Conservation (phyloP, 768 basidiomycete species). For the Chlorophyllum brunneum region DNA sequence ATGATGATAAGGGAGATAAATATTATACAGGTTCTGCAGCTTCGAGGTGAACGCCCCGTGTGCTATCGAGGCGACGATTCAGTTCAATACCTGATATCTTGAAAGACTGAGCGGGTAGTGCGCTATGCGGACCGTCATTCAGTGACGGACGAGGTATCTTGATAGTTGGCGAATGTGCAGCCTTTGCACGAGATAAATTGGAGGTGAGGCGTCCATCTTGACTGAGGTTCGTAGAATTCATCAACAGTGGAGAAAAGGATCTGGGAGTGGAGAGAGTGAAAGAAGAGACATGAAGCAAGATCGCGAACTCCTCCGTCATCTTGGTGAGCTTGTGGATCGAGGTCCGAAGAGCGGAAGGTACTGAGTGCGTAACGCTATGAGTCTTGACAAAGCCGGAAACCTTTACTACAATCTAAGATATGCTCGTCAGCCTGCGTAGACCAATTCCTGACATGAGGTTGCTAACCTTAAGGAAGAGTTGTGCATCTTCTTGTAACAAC, state of each 20-base stretch:
- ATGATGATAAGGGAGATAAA: not conserved
- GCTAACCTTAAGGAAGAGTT: constrained; percentile 75
- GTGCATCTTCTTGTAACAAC: constrained; percentile 71
- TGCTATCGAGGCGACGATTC: not conserved
- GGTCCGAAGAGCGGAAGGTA: constrained; percentile 51
- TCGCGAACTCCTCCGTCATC: constrained; percentile 83
- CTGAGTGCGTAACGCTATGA: constrained; percentile 54
- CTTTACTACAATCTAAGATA: constrained; percentile 64
- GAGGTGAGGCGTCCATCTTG: constrained; percentile 37
- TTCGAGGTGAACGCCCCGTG: constrained; percentile 2
- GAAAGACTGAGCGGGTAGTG: constrained; percentile 39
- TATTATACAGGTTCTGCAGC: constrained; percentile 9
- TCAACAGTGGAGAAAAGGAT: constrained; percentile 58
- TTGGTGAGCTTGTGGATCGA: constrained; percentile 77
- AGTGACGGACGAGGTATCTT: constrained; percentile 29
- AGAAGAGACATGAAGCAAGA: constrained; percentile 82
- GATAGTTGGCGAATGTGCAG: constrained; percentile 42
- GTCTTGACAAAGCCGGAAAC: constrained; percentile 72
- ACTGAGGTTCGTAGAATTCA: constrained; percentile 23
- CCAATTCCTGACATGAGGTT: not conserved
- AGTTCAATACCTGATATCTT: constrained; percentile 3
- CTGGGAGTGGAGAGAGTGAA: constrained; percentile 58
- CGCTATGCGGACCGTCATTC: constrained; percentile 51
- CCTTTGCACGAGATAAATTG: constrained; percentile 58
- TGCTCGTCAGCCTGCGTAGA: not conserved